Conservation (phyloP, 2,329 filamentous ascomycete species). For the Neopestalotiopsis clavispora region DNA sequence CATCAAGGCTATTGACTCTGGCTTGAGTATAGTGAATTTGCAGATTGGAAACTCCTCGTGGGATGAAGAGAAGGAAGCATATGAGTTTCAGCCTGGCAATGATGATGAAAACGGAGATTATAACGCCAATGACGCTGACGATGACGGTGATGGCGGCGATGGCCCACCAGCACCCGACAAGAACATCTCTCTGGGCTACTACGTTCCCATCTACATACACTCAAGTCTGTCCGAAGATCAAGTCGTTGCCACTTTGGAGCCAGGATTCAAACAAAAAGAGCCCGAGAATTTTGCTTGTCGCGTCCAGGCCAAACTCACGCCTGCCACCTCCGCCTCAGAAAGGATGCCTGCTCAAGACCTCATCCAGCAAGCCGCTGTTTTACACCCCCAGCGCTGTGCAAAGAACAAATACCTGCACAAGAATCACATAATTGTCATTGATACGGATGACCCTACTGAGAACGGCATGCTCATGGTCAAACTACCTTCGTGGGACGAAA, state of each 20-base stretch:
- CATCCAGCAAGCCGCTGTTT: neutral
- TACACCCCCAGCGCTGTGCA: neutral
- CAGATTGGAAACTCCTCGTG: slow-evolving; percentile 21
- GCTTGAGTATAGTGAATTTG: slow-evolving; percentile 23
- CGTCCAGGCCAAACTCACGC: neutral
- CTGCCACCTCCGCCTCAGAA: neutral
- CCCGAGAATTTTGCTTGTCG: neutral
- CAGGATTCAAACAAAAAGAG: neutral
- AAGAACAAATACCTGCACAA: neutral
- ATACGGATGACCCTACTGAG: neutral
- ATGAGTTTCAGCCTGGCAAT: neutral
- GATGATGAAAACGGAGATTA: neutral
- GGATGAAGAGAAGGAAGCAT: neutral
- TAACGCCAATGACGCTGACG: neutral
- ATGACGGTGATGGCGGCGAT: neutral
- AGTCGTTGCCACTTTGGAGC: neutral
- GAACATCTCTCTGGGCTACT: neutral
- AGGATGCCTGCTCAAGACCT: neutral
- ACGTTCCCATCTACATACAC: neutral
- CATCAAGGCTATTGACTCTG: slow-evolving; percentile 24
- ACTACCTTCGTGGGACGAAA: neutral
- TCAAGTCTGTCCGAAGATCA: neutral
- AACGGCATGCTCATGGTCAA: neutral
- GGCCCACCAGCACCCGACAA: neutral
- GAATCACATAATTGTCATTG: neutral